These are phyloP conservation scores for Lagenidium sp. DNA, from an alignment of 352 stramenopile species.

Conservation along the genomic window DNA sequence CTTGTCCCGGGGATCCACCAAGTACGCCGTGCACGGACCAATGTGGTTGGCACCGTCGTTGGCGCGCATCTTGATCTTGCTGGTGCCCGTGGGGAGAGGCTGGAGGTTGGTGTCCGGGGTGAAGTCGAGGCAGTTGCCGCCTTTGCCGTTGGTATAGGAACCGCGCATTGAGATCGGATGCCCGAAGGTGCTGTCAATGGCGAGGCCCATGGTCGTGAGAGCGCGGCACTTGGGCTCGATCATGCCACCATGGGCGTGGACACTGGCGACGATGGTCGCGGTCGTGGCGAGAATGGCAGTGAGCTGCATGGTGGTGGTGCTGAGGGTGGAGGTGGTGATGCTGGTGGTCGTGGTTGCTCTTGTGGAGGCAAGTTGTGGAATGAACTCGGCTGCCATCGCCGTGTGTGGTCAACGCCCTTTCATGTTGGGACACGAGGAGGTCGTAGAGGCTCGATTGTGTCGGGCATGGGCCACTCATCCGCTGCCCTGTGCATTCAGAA, in stretches of 20 bases:
- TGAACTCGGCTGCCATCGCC: too few species aligned
- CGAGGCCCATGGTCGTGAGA: slow-evolving; percentile 9
- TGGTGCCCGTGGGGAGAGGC: slow-evolving; percentile 1
- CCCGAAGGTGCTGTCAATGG: slow-evolving; percentile 10
- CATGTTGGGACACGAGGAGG: too few species aligned
- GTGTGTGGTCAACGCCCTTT: too few species aligned
- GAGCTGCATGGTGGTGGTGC: too few species aligned
- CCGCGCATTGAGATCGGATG: slow-evolving; percentile 9
- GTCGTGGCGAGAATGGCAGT: too few species aligned
- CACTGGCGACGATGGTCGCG: neutral
- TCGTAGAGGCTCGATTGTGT: too few species aligned
- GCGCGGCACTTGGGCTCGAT: slow-evolving; percentile 4
- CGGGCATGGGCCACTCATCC: too few species aligned
- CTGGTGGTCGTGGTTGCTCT: too few species aligned
- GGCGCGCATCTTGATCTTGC: slow-evolving; percentile 16
- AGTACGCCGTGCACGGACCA: slow-evolving; percentile 6
- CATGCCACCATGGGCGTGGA: slow-evolving; percentile 12
- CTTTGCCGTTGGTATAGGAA: slow-evolving; percentile 9
- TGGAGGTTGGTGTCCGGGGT: slow-evolving; percentile 10
- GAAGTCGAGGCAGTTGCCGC: slow-evolving; percentile 12
- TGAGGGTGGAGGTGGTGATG: too few species aligned
- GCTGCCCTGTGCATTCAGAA: too few species aligned
- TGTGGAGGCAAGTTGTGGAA: too few species aligned
- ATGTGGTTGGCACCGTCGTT: slow-evolving; percentile 17
- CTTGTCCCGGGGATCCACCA: slow-evolving; percentile 10